Conservation (phyloP, 371 early-diverging fungal species). For the Saksenaea vasiformis region DNA sequence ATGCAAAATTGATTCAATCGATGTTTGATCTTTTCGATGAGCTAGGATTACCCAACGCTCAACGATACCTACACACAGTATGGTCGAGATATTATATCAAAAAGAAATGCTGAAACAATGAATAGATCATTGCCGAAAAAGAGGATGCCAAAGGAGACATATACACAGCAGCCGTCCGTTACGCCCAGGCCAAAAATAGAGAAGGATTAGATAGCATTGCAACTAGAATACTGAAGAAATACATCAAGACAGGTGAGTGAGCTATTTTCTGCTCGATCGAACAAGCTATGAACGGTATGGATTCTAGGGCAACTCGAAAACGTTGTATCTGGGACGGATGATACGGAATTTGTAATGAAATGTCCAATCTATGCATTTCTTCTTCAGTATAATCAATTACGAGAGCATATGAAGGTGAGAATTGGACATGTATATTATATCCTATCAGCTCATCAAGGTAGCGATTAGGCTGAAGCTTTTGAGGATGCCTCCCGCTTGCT, state of each 20-base stretch:
- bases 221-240: conserved; percentile 14
- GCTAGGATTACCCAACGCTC: not conserved
- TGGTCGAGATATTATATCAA: not conserved
- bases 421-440: not conserved
- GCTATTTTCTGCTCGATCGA: not conserved
- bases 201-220: conserved; percentile 26
- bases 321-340: conserved; percentile 14
- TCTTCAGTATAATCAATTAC: conserved; percentile 19
- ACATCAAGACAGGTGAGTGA: conserved; percentile 19
- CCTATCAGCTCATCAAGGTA: not conserved
- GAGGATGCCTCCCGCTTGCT: conserved; percentile 5
- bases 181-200: conserved; percentile 25
- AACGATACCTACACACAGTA: conserved; percentile 10
- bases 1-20: not conserved
- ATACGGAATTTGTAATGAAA: conserved; percentile 7
- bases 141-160: conserved; percentile 18
- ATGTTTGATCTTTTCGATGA: conserved; percentile 1
- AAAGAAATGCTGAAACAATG: not conserved
- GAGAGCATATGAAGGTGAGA: conserved; percentile 9
- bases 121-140: conserved; percentile 14
- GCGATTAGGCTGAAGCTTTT: conserved; percentile 1
- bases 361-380: conserved; percentile 26
- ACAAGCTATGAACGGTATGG: not conserved
- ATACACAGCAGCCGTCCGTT: conserved; percentile 21
- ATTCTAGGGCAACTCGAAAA: conserved; percentile 13